These are phyloP conservation scores for Cyanidium caldarium DNA, from an alignment of 23 red algal genomes.

Conservation along the genomic window DNA sequence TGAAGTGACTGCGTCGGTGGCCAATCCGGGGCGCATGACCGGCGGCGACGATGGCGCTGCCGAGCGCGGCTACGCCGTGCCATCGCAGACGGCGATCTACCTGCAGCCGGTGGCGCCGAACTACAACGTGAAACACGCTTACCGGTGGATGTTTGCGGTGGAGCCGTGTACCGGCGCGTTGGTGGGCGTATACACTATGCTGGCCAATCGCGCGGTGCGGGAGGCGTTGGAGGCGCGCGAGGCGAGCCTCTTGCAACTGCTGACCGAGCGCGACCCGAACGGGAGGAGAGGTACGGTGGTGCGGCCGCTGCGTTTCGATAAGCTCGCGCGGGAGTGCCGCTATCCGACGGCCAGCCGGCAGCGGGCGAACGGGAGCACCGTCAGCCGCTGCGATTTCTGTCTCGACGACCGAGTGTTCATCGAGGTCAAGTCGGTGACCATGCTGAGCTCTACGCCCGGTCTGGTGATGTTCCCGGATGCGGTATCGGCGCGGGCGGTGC, in stretches of 20 bases:
- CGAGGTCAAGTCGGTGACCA: constrained; percentile 1
- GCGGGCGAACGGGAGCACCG: neutral
- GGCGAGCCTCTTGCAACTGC: neutral
- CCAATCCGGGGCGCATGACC: neutral
- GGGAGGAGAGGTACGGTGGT: too few species aligned
- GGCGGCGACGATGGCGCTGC: neutral
- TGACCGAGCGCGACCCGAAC: neutral
- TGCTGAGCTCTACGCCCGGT: neutral
- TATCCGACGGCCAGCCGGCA: neutral
- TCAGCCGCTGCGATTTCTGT: neutral
- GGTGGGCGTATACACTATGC: neutral
- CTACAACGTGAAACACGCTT: neutral
- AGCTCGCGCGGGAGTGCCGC: neutral
- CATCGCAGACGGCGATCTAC: neutral
- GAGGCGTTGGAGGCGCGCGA: neutral
- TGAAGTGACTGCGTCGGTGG: constrained; percentile 2
- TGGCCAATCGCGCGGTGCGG: neutral
- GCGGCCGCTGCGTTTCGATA: neutral
- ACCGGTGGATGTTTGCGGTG: neutral
- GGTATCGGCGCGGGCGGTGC: neutral
- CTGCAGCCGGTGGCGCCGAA: neutral
- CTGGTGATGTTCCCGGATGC: neutral
- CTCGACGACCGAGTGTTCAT: constrained; percentile 2
- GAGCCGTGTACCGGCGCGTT: neutral
- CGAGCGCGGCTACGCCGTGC: neutral